Base-by-base conservation (phyloP, 2,329 filamentous ascomycete species). In the Fusarium liriodendri region DNA sequence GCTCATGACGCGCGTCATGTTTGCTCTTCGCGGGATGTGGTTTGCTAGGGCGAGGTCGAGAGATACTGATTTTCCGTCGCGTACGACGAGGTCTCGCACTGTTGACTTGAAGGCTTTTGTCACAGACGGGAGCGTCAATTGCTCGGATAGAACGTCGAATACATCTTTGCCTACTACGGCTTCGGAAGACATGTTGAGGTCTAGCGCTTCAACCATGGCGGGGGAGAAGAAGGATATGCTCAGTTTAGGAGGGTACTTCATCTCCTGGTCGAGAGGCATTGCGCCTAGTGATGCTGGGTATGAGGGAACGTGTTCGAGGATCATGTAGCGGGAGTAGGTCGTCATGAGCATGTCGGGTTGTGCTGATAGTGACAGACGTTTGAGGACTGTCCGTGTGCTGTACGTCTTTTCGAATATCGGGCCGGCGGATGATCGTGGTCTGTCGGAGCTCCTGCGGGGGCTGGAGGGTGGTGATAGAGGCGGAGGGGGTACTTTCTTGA, bases 111-210 rank as follows among this genome's bases (percentile, higher is more conserved):
- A 87, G 0, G 83, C 80, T 59, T 84, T 85, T 3, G 83, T 83
- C 7, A 87, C 78, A 3, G 81, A 83, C 0, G 83, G 82, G 10
- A 85, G 83, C n/a, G 81, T 80, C 2, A 84, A 82, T 52, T 86
- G 83, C n/a, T 87, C 83, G 6, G 83, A 80, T 6, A 91, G 83
- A n/a, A 90, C 85, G 45, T 85, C 83, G 76, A 91, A 91, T 14
- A 90, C 83, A 68, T 91, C 88, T 70, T 83, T 84, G 55, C 86
- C 84, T 57, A 84, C 77, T 18, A 87, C 81, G 2, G 82, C 79
- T 2, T 82, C 80, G 4, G 78, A 74, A 3, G 79, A 78, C 37
- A 81, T 76, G 18, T 80, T 80, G 3, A 88, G 80, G 14, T 85
- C 84, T 2, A 90, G 82, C 13, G 88, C 79, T 13, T 87, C 84